These are phyloP conservation scores for Fusarium camptoceras DNA, from an alignment of 2,329 filamentous ascomycete genomes.

Conservation along the genomic window DNA sequence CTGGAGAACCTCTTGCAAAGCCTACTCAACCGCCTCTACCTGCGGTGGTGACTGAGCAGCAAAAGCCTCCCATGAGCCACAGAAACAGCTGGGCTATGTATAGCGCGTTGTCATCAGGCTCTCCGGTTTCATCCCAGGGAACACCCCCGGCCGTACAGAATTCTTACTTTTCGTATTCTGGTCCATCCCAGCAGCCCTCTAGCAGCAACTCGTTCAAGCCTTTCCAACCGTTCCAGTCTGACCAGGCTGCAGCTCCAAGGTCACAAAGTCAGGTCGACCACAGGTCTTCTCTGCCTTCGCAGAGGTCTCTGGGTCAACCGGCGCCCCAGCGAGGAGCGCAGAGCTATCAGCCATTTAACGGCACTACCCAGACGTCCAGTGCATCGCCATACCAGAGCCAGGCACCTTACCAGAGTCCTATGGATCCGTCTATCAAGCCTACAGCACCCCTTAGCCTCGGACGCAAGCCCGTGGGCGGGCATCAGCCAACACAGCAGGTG, in stretches of 20 bases:
- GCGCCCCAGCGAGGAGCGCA: background rate
- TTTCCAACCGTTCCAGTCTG: conserved; percentile 4
- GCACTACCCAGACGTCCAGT: background rate
- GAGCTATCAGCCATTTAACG: background rate
- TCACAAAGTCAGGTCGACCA: background rate
- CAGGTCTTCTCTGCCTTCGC: background rate
- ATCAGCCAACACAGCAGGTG: background rate
- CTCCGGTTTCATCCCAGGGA: background rate
- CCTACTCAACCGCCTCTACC: too few species aligned
- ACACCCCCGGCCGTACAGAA: background rate
- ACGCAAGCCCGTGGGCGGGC: background rate
- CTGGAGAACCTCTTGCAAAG: background rate
- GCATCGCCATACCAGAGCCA: background rate
- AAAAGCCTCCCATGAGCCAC: background rate
- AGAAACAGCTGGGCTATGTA: conserved; percentile 17
- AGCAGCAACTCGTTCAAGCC: background rate
- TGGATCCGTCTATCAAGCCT: background rate
- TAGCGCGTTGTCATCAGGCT: background rate
- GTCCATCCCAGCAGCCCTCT: background rate
- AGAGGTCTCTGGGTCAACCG: background rate
- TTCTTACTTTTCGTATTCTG: background rate
- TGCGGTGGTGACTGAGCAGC: too few species aligned
- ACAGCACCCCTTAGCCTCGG: background rate
- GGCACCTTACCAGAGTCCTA: background rate
- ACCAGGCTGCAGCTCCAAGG: background rate